phyloP scores from a whole-genome alignment of 2,329 filamentous ascomycete species.

The Ophiostoma triangulosporum region DNA sequence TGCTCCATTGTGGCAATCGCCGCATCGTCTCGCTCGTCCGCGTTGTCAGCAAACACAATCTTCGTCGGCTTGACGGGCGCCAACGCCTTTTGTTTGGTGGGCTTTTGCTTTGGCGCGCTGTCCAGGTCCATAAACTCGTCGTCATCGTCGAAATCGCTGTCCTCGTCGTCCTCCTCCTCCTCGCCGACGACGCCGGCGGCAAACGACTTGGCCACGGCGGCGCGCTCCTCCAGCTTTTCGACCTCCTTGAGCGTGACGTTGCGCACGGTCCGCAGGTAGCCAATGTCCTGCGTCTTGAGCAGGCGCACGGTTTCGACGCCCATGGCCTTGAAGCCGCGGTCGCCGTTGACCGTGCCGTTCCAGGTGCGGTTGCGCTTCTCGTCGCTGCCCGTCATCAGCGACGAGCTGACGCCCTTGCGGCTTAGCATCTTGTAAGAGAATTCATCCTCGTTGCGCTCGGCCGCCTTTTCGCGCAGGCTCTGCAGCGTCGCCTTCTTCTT shows the following conservation, averaged over 20 bases:
- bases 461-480: constrained; percentile 44
- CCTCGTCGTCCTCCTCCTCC: constrained; percentile 17
- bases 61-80: constrained; percentile 24
- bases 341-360: constrained; percentile 42
- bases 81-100: constrained; percentile 10
- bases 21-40: constrained; percentile 25
- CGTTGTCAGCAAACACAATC: constrained; percentile 36
- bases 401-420: constrained; percentile 40
- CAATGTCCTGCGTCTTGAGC: constrained; percentile 56
- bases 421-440: constrained; percentile 61
- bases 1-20: constrained; percentile 19
- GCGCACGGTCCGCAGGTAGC: constrained; percentile 49
- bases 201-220: constrained; percentile 30
- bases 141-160: constrained; percentile 21
- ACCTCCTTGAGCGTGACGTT: constrained; percentile 48
- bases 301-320: constrained; percentile 44
- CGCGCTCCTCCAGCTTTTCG: constrained; percentile 37
- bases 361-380: constrained; percentile 32
- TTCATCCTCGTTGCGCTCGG: constrained; percentile 57
- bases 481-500: constrained; percentile 50
- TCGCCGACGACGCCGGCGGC: constrained; percentile 20
- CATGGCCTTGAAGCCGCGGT: constrained; percentile 42
- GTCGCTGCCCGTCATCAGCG: constrained; percentile 23
- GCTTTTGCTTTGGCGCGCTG: neutral
- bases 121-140: constrained; percentile 13